These are phyloP conservation scores for Aspergillus campestris DNA, from an alignment of 495 filamentous ascomycete species.

Conservation along the genomic window DNA sequence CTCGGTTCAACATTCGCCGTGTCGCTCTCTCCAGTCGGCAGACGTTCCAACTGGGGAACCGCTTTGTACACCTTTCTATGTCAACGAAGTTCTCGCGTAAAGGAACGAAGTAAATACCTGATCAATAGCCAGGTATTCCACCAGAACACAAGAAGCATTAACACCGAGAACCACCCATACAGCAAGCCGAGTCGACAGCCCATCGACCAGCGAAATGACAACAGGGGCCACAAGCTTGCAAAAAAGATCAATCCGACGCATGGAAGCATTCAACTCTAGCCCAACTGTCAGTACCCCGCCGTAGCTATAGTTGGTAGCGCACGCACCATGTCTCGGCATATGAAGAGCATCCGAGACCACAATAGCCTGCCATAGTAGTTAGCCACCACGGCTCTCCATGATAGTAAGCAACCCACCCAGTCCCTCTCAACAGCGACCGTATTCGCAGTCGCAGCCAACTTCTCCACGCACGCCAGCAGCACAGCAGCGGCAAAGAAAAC, in stretches of 20 bases:
- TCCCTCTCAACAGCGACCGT: conserved; percentile 58
- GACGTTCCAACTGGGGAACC: conserved; percentile 29
- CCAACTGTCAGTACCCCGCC: neutral
- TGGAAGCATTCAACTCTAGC: conserved; percentile 48
- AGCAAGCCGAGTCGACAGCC: conserved; percentile 37
- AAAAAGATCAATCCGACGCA: conserved; percentile 63
- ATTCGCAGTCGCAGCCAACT: conserved; percentile 45
- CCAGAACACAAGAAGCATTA: conserved; percentile 30
- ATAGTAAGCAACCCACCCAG: conserved; percentile 41
- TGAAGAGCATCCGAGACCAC: conserved; percentile 33
- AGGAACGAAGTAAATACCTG: conserved; percentile 18
- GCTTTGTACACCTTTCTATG: conserved; percentile 27
- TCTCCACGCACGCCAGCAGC: conserved; percentile 50
- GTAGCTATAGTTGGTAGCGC: neutral
- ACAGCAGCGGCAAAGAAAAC: conserved; percentile 35
- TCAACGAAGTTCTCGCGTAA: neutral
- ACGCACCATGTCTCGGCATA: conserved; percentile 26
- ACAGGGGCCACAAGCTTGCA: conserved; percentile 64
- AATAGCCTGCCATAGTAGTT: conserved; percentile 22
- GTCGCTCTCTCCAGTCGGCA: neutral
- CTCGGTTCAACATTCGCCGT: neutral
- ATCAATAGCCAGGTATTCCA: conserved; percentile 53
- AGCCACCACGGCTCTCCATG: neutral
- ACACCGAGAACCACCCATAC: conserved; percentile 39
- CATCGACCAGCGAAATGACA: conserved; percentile 44